Conservation (phyloP, 1,284 basidiomycete genomes). For the Vanrija sp. region DNA sequence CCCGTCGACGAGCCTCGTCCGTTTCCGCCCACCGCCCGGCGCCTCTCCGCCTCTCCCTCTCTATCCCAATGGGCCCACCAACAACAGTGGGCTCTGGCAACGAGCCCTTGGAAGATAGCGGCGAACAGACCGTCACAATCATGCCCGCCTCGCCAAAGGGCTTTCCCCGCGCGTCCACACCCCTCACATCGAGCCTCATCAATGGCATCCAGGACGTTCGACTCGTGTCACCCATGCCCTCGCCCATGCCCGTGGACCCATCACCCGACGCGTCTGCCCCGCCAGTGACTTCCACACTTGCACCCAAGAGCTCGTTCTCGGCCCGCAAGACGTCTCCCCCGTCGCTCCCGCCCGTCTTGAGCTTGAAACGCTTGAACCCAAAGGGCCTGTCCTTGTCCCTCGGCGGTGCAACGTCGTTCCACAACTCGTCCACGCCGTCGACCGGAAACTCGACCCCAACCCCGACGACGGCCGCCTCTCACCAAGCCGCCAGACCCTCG, state of each 20-base stretch:
- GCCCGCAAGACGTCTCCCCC: conserved; percentile 5
- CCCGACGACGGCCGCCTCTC: conserved; percentile 12
- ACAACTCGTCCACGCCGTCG: conserved; percentile 11
- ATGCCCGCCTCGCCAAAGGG: too few relatives aligned
- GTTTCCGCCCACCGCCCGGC: too few relatives aligned
- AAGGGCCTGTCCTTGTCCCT: conserved; percentile 39
- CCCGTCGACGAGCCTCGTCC: too few relatives aligned
- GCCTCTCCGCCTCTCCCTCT: too few relatives aligned
- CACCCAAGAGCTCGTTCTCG: background rate
- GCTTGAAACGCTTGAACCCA: conserved; percentile 34
- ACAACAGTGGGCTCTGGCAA: too few relatives aligned
- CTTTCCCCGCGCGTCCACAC: too few relatives aligned
- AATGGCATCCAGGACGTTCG: conserved; percentile 11
- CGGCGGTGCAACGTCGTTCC: conserved; percentile 16
- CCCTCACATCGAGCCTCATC: conserved; percentile 8
- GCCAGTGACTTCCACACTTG: background rate
- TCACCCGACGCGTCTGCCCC: background rate
- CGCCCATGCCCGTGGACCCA: background rate
- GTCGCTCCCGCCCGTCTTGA: conserved; percentile 19
- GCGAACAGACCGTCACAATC: too few relatives aligned
- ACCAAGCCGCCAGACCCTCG: conserved; percentile 11
- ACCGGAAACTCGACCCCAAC: conserved; percentile 9
- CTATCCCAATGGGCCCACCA: too few relatives aligned
- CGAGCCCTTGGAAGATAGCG: too few relatives aligned
- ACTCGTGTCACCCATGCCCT: conserved; percentile 3